A percentile compares a stretch with the other conserved stretches of the same genome.
phyloP scores from a whole-genome alignment of 2,329 filamentous ascomycete species.

The Sphaerostilbella broomeana region DNA sequence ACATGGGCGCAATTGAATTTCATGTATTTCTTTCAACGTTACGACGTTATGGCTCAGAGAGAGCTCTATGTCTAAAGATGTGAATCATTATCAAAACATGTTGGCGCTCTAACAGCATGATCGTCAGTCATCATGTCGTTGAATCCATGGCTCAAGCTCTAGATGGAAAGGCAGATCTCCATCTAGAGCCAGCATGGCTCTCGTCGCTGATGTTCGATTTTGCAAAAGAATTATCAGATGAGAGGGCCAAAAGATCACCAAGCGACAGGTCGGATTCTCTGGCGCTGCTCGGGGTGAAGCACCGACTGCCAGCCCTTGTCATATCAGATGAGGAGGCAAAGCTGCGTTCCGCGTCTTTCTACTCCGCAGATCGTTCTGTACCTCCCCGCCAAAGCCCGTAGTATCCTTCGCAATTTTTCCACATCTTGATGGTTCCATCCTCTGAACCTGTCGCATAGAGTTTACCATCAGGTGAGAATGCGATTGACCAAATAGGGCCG shows the following conservation, averaged over 20 bases:
- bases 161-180: not conserved
- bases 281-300: slow-evolving; percentile 13
- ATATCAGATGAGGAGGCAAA: slow-evolving; percentile 17
- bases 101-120: not conserved
- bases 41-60: slow-evolving; percentile 7
- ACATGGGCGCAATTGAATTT: too few species aligned
- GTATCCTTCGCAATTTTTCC: slow-evolving; percentile 62
- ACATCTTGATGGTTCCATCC: slow-evolving; percentile 94
- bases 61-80: slow-evolving; percentile 11
- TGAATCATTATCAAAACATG: not conserved
- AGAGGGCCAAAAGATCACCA: not conserved
- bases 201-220: not conserved
- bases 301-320: slow-evolving; percentile 11
- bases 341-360: slow-evolving; percentile 25
- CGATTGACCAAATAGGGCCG: slow-evolving; percentile 92
- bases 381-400: slow-evolving; percentile 58
- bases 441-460: slow-evolving; percentile 95
- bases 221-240: slow-evolving; percentile 5
- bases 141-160: not conserved
- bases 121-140: not conserved
- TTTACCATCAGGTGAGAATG: slow-evolving; percentile 91
- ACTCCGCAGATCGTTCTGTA: slow-evolving; percentile 31
- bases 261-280: slow-evolving; percentile 8
- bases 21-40: too few species aligned
- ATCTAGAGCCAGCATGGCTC: not conserved